Base-by-base conservation (phyloP, 139 green algal genomes). In the Pseudopediastrum boryanum region DNA sequence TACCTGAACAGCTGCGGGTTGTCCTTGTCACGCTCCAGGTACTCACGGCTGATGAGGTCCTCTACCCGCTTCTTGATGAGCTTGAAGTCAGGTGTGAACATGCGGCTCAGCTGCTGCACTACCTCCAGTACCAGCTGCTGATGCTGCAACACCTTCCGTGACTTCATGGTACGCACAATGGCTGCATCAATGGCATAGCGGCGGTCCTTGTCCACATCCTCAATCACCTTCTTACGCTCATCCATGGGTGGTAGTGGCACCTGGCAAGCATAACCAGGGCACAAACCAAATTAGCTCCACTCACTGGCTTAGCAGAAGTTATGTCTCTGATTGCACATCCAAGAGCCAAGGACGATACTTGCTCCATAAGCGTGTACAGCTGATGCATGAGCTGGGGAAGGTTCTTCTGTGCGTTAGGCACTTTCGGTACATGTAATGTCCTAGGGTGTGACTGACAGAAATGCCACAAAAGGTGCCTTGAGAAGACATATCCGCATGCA, bases 41-140 rank as follows among this genome's bases (percentile, higher is more conserved):
- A 99, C 65, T 99, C 97, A 12, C 94, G 85, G 61, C 44, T 66
- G 66, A 99, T 99, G 29, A 99, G 88, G 75, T 96, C 90, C 87
- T 99, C 96, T 54, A 99, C 98, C 19, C 90, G 79, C 83, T 97
- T 95, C 92, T 99, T 99, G 87, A 99, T 98, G 5, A 96, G 85
- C 85, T 96, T 96, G 65, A 99, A 90, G 79, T 99, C 97, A 10
- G 97, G 95, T 77, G 95, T 92, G 92, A 99, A 99, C 94, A 97
- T 98, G 77, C 88, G 85, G 52, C 89, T 87, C 66, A 99, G 93
- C 92, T 99, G 97, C 83, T 96, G 87, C 71, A 98, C 91, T 51
- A 98, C 96, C 87, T 99, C 95, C 64, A 98, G 73, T n/a, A 97
- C 88, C 56, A 99, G 89, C 89, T 98, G 88, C 74, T 95, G 89